These are phyloP conservation scores for Daldinia sp. DNA, from an alignment of 2,329 filamentous ascomycete genomes.

Conservation along the genomic window DNA sequence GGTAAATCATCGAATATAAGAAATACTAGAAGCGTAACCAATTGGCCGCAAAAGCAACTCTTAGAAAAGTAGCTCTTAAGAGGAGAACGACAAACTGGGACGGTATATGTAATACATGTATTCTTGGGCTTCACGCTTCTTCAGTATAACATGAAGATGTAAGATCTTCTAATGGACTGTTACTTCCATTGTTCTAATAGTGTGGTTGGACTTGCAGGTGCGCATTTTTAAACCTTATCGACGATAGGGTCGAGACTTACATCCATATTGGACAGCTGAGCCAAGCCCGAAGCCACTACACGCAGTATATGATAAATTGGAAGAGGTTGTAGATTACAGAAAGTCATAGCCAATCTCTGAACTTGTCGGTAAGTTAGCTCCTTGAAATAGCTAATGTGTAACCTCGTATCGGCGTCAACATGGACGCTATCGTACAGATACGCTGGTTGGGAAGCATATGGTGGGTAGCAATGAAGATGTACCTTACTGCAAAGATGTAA, in stretches of 20 bases:
- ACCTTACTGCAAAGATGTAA: conserved; percentile 29
- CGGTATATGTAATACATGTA: conserved; percentile 16
- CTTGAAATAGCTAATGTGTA: conserved; percentile 24
- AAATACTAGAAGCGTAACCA: background rate
- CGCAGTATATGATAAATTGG: conserved; percentile 15
- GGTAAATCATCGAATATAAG: background rate
- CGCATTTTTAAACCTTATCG: background rate
- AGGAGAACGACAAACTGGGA: background rate
- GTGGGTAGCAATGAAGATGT: conserved; percentile 39
- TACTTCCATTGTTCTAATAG: conserved; percentile 22
- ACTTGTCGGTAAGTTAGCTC: conserved; percentile 26
- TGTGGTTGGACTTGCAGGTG: background rate
- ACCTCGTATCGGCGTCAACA: conserved; percentile 30
- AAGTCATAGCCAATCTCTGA: background rate
- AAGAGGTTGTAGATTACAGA: conserved; percentile 14
- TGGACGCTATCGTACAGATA: conserved; percentile 30
- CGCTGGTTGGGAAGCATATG: conserved; percentile 21
- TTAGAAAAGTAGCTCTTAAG: background rate
- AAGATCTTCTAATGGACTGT: background rate
- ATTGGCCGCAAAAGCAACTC: too few relatives aligned
- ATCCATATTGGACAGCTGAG: conserved; percentile 20
- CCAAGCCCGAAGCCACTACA: conserved; percentile 7
- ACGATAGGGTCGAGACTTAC: conserved; percentile 32
- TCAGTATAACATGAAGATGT: background rate
- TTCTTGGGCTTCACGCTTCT: conserved; percentile 37